Percentiles rank a stretch among this genome's conserved stretches.
Conservation (phyloP, 2,329 filamentous ascomycete species). For the Blastomyces emzantsi region DNA sequence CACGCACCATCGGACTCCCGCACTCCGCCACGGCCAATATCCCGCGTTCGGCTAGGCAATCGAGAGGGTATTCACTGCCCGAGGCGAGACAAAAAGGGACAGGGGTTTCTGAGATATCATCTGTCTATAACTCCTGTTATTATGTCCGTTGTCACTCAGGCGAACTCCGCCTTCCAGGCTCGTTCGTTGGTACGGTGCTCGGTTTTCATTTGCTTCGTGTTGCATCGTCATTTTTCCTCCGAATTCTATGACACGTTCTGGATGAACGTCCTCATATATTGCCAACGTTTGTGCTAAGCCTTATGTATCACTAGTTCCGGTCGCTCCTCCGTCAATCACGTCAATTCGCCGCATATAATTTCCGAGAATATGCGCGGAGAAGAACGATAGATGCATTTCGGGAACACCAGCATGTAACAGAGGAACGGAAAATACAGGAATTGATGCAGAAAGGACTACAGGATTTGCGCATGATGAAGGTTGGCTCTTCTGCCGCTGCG, state of each 20-base stretch:
- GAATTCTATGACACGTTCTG: neutral
- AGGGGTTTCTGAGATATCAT: neutral
- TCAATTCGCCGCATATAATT: slow-evolving; percentile 93
- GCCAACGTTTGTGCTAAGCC: slow-evolving; percentile 4
- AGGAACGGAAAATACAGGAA: slow-evolving; percentile 72
- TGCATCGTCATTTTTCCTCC: neutral
- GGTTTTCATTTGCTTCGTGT: neutral
- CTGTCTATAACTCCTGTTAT: slow-evolving; percentile 13
- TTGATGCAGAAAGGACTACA: slow-evolving; percentile 79
- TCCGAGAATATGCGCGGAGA: slow-evolving; percentile 90
- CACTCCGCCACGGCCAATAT: neutral
- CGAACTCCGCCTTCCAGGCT: slow-evolving; percentile 39
- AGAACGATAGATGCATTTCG: slow-evolving; percentile 85
- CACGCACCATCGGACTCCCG: no score
- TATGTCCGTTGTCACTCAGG: slow-evolving; percentile 38
- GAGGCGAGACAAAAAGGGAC: neutral
- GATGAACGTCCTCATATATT: neutral
- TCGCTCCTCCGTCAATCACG: slow-evolving; percentile 77
- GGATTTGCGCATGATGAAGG: slow-evolving; percentile 85
- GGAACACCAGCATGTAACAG: slow-evolving; percentile 64
- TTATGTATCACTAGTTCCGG: slow-evolving; percentile 58
- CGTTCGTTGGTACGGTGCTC: slow-evolving; percentile 36
- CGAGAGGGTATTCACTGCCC: no score
- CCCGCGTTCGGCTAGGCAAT: neutral
- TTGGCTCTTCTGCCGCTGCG: slow-evolving; percentile 38